These are phyloP conservation scores for Rosa rugosa DNA, from an alignment of 306 rosid species.

Conservation along the genomic window DNA sequence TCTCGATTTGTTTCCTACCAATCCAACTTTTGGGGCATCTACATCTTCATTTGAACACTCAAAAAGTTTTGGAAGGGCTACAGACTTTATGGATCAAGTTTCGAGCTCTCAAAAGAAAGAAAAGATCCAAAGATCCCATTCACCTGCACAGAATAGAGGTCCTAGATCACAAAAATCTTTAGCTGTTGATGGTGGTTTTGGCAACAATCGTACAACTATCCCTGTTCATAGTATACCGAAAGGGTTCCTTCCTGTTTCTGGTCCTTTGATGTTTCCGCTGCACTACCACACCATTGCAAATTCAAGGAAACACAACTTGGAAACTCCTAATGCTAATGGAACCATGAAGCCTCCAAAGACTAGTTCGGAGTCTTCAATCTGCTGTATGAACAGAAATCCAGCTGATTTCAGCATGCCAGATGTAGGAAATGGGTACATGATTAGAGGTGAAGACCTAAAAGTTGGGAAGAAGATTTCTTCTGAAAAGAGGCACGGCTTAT, in stretches of 20 bases:
- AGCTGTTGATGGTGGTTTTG: conserved; percentile 29
- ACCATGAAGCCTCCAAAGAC: conserved; percentile 41
- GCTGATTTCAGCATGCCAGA: conserved; percentile 78
- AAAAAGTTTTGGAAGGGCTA: conserved; percentile 32
- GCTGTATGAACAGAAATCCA: conserved; percentile 78
- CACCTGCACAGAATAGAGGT: conserved; percentile 42
- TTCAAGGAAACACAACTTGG: conserved; percentile 33
- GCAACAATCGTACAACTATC: conserved; percentile 25
- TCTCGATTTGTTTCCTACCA: conserved; percentile 50
- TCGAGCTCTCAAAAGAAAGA: conserved; percentile 54
- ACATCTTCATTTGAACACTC: conserved; percentile 50
- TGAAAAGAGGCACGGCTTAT: conserved; percentile 35
- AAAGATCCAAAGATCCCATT: conserved; percentile 43
- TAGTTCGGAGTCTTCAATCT: conserved; percentile 37
- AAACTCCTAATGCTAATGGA: conserved; percentile 38
- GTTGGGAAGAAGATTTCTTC: conserved; percentile 40
- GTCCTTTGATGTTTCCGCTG: conserved; percentile 34
- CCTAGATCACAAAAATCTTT: conserved; percentile 25
- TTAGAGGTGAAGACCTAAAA: conserved; percentile 77
- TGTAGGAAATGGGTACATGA: conserved; percentile 72
- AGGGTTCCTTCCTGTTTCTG: conserved; percentile 23
- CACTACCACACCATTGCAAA: conserved; percentile 34
- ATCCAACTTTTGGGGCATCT: conserved; percentile 48
- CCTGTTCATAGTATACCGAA: conserved; percentile 32
- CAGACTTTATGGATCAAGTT: conserved; percentile 44